Base-by-base conservation (phyloP, 495 filamentous ascomycete species). In the Bryoglossum gracile region DNA sequence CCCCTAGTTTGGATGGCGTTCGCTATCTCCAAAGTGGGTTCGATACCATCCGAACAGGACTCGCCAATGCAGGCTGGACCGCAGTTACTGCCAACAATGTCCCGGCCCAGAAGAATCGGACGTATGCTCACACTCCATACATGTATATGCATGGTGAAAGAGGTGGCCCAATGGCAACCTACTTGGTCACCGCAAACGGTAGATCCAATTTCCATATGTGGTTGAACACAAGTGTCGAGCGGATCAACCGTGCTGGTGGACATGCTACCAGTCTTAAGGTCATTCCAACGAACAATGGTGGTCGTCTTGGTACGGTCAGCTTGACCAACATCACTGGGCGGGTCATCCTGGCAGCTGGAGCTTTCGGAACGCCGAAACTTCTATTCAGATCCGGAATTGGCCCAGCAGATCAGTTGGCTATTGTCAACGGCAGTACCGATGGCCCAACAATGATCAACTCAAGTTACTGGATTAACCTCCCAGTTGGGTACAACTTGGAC, bases 301-400 rank as follows among this genome's bases (percentile, higher is more conserved):
- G 82, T 10, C 68, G 76, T 46, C 64, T 67, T 37, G 80, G 84
- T 21, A 73, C 77, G 45, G 68, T 84, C 43, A 73, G 75, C 10
- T 62, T 86, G 30, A 83, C 78, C n/a, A 54, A 62, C 16, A 62
- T 66, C 38, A 71, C 73, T 1, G 86, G 86, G 39, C 72, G 79
- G 17, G 82, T 89, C 30, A 72, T 89, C 45, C 68, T 89, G 23
- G 73, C 82, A 14, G 76, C 82, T 30, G 86, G 86, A 38, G 74
- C 83, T 18, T 83, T 89, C 42, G 81, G 77, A n/a, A 81, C 78
- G 3, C 74, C 86, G 16, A 87, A 87, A 65, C 72, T 91, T 44
- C 75, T 89, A 28, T 74, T 79, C 62, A 74, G 73, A 57, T 77
- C 70, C 55, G 80, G 80, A 22, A 86, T 87, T 58, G 82, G 82